Evolutionary conservation across 768 basidiomycete genomes (phyloP).

Genomic region (Coprinopsis marcescibilis): DNA sequence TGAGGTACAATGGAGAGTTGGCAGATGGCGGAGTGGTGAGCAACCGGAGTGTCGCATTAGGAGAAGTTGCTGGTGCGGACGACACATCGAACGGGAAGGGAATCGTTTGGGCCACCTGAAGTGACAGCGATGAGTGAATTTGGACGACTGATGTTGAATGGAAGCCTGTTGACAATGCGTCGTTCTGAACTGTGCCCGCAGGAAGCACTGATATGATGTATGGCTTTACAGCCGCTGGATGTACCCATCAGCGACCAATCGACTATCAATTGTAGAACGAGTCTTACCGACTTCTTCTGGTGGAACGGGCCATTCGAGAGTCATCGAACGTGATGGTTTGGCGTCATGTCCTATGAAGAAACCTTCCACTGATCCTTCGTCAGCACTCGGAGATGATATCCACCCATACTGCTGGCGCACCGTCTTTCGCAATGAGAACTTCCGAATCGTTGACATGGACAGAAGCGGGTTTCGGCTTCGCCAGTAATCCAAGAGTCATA

Average conservation of each 20-base stretch:
- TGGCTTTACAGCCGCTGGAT: slow-evolving; percentile 63
- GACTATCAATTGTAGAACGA: background rate
- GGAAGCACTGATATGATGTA: slow-evolving; percentile 76
- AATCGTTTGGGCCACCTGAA: slow-evolving; percentile 54
- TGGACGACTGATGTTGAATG: slow-evolving; percentile 53
- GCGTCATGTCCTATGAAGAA: slow-evolving; percentile 59
- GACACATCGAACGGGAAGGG: slow-evolving; percentile 53
- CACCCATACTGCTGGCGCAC: no score
- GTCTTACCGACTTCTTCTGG: slow-evolving; percentile 72
- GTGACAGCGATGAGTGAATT: slow-evolving; percentile 65
- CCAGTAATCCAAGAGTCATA: slow-evolving; percentile 76
- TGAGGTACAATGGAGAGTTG: slow-evolving; percentile 53
- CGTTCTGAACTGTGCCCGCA: slow-evolving; percentile 45
- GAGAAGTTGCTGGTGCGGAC: slow-evolving; percentile 14
- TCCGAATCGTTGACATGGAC: slow-evolving; percentile 54
- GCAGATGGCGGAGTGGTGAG: slow-evolving; percentile 49
- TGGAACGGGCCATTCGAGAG: slow-evolving; percentile 70
- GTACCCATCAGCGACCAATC: background rate
- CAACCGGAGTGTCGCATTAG: slow-evolving; percentile 55
- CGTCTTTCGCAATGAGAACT: slow-evolving; percentile 70
- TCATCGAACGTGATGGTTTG: slow-evolving; percentile 39
- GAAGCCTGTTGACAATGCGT: slow-evolving; percentile 18
- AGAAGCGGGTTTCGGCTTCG: slow-evolving; percentile 64
- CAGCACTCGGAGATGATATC: background rate
- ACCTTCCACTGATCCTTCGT: slow-evolving; percentile 50